Percentiles rank a stretch among this genome's conserved stretches.
phyloP scores from a whole-genome alignment of 2,329 filamentous ascomycete genomes.

The Cylindrodendrum hubeiense region DNA sequence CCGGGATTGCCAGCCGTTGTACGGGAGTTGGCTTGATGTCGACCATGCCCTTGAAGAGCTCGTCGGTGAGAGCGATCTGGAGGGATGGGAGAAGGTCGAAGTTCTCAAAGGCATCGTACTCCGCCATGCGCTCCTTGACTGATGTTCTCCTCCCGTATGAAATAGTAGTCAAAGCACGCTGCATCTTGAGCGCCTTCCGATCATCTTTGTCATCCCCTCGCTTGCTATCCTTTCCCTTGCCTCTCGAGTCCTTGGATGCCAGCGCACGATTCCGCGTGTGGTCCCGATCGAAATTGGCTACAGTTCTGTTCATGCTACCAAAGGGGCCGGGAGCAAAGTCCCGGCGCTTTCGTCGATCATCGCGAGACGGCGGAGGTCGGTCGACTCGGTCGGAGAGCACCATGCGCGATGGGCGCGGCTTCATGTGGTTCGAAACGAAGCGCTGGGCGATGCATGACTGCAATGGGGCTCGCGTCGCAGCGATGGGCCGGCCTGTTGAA shows the following conservation, averaged over 20 bases:
- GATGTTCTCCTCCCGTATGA: slow-evolving; percentile 76
- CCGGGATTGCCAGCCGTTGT: slow-evolving; percentile 89
- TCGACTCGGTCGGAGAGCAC: slow-evolving; percentile 67
- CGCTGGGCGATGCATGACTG: slow-evolving; percentile 52
- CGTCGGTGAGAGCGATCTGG: slow-evolving; percentile 76
- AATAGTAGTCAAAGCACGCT: slow-evolving; percentile 80
- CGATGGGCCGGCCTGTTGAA: slow-evolving; percentile 28
- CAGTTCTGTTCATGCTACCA: slow-evolving; percentile 67
- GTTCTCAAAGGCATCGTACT: slow-evolving; percentile 83
- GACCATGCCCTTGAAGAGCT: slow-evolving; percentile 80
- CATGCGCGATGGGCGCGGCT: slow-evolving; percentile 66
- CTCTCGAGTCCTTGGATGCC: slow-evolving; percentile 38
- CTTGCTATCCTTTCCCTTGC: slow-evolving; percentile 41
- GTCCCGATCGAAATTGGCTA: slow-evolving; percentile 54
- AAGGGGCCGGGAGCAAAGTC: slow-evolving; percentile 62
- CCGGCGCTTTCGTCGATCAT: slow-evolving; percentile 52
- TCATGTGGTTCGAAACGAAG: slow-evolving; percentile 51
- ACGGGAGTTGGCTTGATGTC: slow-evolving; percentile 88
- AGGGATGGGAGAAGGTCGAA: slow-evolving; percentile 81
- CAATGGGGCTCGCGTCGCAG: slow-evolving; percentile 27
- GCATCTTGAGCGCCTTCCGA: slow-evolving; percentile 93
- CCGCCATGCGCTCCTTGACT: slow-evolving; percentile 68
- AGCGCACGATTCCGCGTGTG: slow-evolving; percentile 34
- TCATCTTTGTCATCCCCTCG: slow-evolving; percentile 50
- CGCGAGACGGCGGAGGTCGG: slow-evolving; percentile 51